Evolutionary conservation across 352 stramenopile genomes (phyloP), one percentile per base, ranked within the genome.

Genomic region (Elongisporangium undulatum): DNA sequence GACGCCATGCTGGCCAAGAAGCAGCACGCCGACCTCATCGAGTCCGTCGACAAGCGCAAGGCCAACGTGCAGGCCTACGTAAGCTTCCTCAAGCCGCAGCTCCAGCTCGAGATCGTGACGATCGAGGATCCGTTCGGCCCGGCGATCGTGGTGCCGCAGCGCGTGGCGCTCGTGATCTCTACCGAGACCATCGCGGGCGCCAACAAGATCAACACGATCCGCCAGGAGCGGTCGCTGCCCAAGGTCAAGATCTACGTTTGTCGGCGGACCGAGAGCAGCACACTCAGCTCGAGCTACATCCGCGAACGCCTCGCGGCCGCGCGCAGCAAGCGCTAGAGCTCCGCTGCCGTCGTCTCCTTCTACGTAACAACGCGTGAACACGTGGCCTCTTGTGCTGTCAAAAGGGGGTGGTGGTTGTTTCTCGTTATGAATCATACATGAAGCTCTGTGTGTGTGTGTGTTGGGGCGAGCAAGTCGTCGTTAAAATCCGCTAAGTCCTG

Each of bases 111-210:
- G 16, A 74, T 96, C 49, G 80, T 85, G 22, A 87, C 76, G 41
- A 88, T 97, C 59, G 64, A 85, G 49, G 89, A 97, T 59, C 79
- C 90, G 17, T 96, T 93, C 55, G 89, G 90, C 1, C 89, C 90
- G 1, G 72, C 90, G 13, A 89, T 94, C 20, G 76, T 82, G n/a
- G 71, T 94, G n/a, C 64, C 75, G 5, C 74, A 84, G 24, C 59
- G 84, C 13, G 72, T 82, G 17, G 83, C 82, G 10, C 83, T 97
- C 55, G 84, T 96, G 20, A 84, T 94, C 12, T 96, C 85, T 16
- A 92, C 82, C 22, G 88, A 96, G 60, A 96, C 88, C 4, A 68
- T 95, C 22, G 22, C 60, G 0, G 88, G 85, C 23, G 87, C 80
- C n/a, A 59, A 73, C 50, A 93, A 95, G 68, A 96, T 96, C 55